Conservation (phyloP, 1,139 yeast species). For the Suhomyces yuchorum region DNA sequence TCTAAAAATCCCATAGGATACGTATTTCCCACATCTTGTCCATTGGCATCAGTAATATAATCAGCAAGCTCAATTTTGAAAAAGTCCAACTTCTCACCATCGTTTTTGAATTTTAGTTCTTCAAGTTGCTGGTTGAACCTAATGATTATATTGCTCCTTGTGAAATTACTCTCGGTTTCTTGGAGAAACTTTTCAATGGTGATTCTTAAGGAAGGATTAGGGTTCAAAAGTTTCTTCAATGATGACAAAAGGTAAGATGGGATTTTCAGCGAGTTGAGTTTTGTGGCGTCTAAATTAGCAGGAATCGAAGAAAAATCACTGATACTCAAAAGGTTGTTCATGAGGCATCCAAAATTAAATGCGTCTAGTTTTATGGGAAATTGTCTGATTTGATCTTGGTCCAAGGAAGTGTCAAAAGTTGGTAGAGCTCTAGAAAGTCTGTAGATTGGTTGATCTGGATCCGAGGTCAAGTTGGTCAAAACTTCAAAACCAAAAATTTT, state of each 20-base stretch:
- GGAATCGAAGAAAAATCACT: conserved; percentile 15
- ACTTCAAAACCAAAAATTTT: conserved; percentile 82
- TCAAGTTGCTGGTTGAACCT: conserved; percentile 50
- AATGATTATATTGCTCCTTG: conserved; percentile 45
- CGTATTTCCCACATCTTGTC: conserved; percentile 21
- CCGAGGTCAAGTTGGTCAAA: conserved; percentile 53
- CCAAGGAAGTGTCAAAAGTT: conserved; percentile 38
- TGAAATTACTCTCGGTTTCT: conserved; percentile 42
- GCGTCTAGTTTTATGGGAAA: conserved; percentile 60
- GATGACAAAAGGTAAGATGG: conserved; percentile 16
- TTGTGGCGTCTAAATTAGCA: conserved; percentile 9
- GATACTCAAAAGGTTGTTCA: conserved; percentile 46
- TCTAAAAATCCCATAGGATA: conserved; percentile 66
- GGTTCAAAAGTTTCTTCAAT: conserved; percentile 26
- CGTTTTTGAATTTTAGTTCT: conserved; percentile 53
- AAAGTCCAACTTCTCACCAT: conserved; percentile 53
- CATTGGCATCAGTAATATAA: conserved; percentile 21
- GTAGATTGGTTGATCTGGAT: conserved; percentile 52
- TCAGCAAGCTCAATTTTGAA: conserved; percentile 47
- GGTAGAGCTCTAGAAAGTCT: conserved; percentile 29
- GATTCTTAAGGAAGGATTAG: conserved; percentile 42
- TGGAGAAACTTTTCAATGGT: conserved; percentile 52
- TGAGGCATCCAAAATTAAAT: conserved; percentile 60
- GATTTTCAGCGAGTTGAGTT: conserved; percentile 9
- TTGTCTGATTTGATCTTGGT: conserved; percentile 45